A percentile compares a stretch with the other conserved stretches of the same genome.
Conservation (phyloP, 2,329 filamentous ascomycete species). For the Colletotrichum chrysophilum region DNA sequence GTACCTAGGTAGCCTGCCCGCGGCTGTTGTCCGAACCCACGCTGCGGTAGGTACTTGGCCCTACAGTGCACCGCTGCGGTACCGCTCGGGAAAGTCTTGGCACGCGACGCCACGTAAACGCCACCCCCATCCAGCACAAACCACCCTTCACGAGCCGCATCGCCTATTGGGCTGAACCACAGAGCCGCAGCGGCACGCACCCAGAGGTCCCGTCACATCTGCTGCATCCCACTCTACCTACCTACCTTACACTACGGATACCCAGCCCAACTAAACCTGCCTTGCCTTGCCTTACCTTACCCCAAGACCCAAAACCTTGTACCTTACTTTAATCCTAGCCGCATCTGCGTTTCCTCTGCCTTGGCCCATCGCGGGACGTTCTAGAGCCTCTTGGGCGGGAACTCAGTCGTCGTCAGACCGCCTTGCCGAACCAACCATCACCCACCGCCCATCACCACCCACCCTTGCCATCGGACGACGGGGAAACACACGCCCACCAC, state of each 20-base stretch:
- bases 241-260: background rate
- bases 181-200: background rate
- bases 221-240: background rate
- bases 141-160: background rate
- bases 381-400: background rate
- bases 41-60: background rate
- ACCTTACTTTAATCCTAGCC: background rate
- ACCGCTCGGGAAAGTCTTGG: background rate
- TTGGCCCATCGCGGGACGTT: background rate
- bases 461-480: background rate
- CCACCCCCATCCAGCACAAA: background rate
- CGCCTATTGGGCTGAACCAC: background rate
- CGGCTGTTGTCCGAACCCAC: constrained; percentile 9
- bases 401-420: constrained; percentile 4
- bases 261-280: background rate
- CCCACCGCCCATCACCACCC: background rate
- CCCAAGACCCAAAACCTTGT: background rate
- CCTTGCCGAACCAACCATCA: background rate
- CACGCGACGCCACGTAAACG: constrained; percentile 18
- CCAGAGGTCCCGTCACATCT: background rate
- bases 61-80: background rate
- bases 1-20: background rate
- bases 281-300: background rate
- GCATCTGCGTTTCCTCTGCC: background rate
- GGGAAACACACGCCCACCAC: background rate